These are phyloP conservation scores for Gracilaria gracilis DNA, from an alignment of 23 red algal genomes.

Conservation along the genomic window DNA sequence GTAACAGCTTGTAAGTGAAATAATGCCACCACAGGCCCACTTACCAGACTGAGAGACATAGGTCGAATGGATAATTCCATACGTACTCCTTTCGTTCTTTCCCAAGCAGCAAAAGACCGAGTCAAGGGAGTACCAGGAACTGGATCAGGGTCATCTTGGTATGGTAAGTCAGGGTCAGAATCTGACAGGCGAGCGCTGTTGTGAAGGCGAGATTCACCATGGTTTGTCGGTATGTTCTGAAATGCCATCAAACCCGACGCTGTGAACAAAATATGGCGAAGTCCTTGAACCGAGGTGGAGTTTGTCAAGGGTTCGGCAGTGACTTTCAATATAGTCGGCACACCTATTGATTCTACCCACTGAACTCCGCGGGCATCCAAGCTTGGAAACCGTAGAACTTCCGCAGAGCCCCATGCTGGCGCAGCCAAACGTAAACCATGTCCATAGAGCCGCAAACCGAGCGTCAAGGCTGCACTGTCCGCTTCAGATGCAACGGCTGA, in stretches of 20 bases:
- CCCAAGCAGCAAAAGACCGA: slow-evolving; percentile 68
- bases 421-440: slow-evolving; percentile 50
- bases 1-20: slow-evolving; percentile 60
- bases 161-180: neutral
- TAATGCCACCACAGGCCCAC: slow-evolving; percentile 62
- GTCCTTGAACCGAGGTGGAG: slow-evolving; percentile 66
- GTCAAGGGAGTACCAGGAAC: slow-evolving; percentile 49
- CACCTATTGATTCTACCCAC: slow-evolving; percentile 53
- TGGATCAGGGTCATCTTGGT: neutral
- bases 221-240: slow-evolving; percentile 44
- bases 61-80: slow-evolving; percentile 70
- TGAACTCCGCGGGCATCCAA: slow-evolving; percentile 67
- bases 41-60: slow-evolving; percentile 62
- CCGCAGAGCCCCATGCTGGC: slow-evolving; percentile 50
- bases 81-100: slow-evolving; percentile 70
- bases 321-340: slow-evolving; percentile 66
- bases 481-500: slow-evolving; percentile 70
- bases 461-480: slow-evolving; percentile 54
- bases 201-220: neutral
- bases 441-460: slow-evolving; percentile 61
- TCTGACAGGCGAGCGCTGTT: neutral
- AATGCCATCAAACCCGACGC: slow-evolving; percentile 61
- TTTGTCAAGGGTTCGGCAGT: slow-evolving; percentile 50
- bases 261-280: slow-evolving; percentile 73
- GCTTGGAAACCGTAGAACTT: slow-evolving; percentile 64